These are phyloP conservation scores for Paramecium sexaurelia DNA, from an alignment of 73 alveolate genomes.

Conservation along the genomic window DNA sequence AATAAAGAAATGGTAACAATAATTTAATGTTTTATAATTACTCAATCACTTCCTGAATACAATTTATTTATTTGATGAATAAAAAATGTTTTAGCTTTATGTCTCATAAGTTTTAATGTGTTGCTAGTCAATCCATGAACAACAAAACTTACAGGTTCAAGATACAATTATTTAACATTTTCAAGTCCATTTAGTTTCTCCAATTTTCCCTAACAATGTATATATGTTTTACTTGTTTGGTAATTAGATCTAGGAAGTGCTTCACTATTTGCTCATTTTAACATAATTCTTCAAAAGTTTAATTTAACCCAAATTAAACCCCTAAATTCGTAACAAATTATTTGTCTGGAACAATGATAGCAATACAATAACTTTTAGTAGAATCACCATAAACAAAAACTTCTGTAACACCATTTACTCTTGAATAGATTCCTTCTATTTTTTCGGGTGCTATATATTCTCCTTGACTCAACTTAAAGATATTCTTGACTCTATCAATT, in stretches of 20 bases:
- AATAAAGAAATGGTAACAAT: too few species aligned
- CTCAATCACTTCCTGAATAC: slow-evolving; percentile 51
- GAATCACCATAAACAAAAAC: slow-evolving; percentile 94
- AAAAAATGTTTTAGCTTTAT: slow-evolving; percentile 77
- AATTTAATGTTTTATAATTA: too few species aligned
- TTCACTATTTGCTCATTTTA: slow-evolving; percentile 2
- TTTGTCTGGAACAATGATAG: slow-evolving; percentile 89
- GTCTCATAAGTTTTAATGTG: slow-evolving; percentile 91
- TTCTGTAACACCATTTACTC: slow-evolving; percentile 81
- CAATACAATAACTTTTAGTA: slow-evolving; percentile 79
- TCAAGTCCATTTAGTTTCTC: slow-evolving; percentile 82
- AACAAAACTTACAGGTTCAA: slow-evolving; percentile 73
- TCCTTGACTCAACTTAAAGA: slow-evolving; percentile 92
- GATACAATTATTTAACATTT: slow-evolving; percentile 78
- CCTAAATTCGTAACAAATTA: slow-evolving; percentile 71
- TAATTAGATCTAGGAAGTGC: slow-evolving; percentile 51
- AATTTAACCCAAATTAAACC: background rate
- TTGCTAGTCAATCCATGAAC: slow-evolving; percentile 81
- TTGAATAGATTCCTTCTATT: slow-evolving; percentile 80
- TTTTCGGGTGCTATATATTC: slow-evolving; percentile 96
- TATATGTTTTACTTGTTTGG: background rate
- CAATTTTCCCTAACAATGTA: slow-evolving; percentile 50
- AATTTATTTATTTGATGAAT: slow-evolving; percentile 69
- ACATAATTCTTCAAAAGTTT: slow-evolving; percentile 66
- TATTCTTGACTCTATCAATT: slow-evolving; percentile 91